These are phyloP conservation scores for Dactylellina drechsleri DNA, from an alignment of 2,329 filamentous ascomycete genomes.

Conservation along the genomic window DNA sequence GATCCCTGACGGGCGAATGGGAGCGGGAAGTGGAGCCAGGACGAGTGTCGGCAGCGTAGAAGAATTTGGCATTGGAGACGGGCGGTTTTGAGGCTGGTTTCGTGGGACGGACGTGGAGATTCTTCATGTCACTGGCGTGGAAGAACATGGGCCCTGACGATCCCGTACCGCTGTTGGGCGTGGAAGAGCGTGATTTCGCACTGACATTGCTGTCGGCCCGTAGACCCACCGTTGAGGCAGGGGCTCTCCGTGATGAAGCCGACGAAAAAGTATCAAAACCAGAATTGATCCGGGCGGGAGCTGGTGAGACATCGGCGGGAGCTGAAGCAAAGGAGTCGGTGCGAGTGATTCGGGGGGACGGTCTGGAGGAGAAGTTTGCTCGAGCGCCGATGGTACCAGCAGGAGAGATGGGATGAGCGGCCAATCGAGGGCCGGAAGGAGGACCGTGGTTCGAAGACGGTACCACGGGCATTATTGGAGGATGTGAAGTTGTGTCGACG, in stretches of 20 bases:
- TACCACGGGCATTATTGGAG: conserved; percentile 41
- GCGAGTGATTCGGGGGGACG: conserved; percentile 35
- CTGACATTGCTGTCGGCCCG: conserved; percentile 58
- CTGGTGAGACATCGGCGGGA: conserved; percentile 26
- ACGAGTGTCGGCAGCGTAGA: conserved; percentile 74
- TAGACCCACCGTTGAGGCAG: conserved; percentile 55
- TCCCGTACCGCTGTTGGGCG: conserved; percentile 56
- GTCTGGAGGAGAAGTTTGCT: conserved; percentile 22
- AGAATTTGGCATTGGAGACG: conserved; percentile 69
- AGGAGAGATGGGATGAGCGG: conserved; percentile 29
- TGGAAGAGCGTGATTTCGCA: conserved; percentile 60
- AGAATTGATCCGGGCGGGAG: conserved; percentile 1
- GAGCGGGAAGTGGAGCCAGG: conserved; percentile 41
- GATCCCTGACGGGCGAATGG: conserved; percentile 45
- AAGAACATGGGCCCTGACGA: conserved; percentile 78
- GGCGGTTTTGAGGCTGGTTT: conserved; percentile 64
- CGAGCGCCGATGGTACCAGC: conserved; percentile 21
- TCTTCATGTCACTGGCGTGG: conserved; percentile 81
- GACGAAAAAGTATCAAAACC: conserved; percentile 23
- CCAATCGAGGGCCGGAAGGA: conserved; percentile 44
- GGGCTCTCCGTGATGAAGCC: conserved; percentile 22
- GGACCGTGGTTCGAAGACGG: conserved; percentile 31
- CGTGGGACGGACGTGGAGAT: conserved; percentile 58
- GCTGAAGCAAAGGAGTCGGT: conserved; percentile 39
- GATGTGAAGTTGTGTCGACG: conserved; percentile 2